These are phyloP conservation scores for Handroanthus guayacan DNA, from an alignment of 257 asterid genomes.

Conservation along the genomic window DNA sequence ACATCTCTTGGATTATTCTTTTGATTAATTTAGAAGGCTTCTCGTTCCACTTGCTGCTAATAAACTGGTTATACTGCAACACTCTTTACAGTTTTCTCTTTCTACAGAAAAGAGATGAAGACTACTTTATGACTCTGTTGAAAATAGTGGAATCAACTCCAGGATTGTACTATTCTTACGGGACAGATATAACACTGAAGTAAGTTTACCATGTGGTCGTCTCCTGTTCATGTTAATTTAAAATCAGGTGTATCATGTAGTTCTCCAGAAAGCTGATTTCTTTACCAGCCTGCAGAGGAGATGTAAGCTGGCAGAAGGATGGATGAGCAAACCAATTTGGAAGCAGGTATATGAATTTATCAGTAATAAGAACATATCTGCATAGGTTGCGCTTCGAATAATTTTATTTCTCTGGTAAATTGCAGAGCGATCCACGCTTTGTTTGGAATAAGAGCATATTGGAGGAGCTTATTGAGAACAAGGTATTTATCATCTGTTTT, in stretches of 20 bases:
- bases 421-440: neutral
- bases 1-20: neutral
- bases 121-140: neutral
- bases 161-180: neutral
- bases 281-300: neutral
- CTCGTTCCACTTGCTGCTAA: neutral
- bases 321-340: neutral
- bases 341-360: neutral
- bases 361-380: neutral
- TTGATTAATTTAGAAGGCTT: neutral
- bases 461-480: neutral
- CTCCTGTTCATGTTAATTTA: neutral
- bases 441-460: neutral
- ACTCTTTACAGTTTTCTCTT: neutral
- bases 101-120: neutral
- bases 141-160: neutral
- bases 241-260: neutral
- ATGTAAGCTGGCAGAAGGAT: neutral
- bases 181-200: neutral
- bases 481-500: neutral
- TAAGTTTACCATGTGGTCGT: neutral
- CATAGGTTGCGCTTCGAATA: neutral
- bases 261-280: neutral
- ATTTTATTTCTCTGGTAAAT: neutral
- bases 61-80: neutral